Evolutionary conservation across 352 stramenopile genomes (phyloP), one percentile per base, ranked within the genome.

Genomic region (Phytophthora pinifolia): DNA sequence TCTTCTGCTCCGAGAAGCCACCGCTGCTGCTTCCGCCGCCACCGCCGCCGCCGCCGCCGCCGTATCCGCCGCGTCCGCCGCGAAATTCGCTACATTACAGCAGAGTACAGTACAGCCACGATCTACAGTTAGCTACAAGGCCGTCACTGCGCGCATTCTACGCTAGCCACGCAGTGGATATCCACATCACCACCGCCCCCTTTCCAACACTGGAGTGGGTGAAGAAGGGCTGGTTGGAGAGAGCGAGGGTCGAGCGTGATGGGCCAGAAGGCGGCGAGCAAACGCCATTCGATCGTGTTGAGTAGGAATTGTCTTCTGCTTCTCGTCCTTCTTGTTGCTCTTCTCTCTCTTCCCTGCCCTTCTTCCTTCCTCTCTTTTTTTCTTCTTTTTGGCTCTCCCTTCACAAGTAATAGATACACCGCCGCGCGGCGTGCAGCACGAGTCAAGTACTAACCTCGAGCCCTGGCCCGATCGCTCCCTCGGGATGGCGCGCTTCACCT

Each of bases 401-500:
- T 41, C 22, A 27, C 52, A 56, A 54, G 57, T 67, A 51, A 65
- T 68, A 69, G 54, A 53, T 50, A 54, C 59, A 65, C 58, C 55
- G 49, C 55, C 56, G 49, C 45, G 37, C 44, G 41, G 39, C 43
- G 62, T 56, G 54, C 48, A 34, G 42, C 31, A 39, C 32, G 36
- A 38, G n/a, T 52, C 12, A 38, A 64, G 49, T 83, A 89, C 81
- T 89, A 88, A 88, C 76, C 81, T 91, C 79, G 79, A 63, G 31
- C 69, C 71, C 36, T 58, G 62, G 15, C 76, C 74, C 35, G 85
- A 81, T 58, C 76, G 89, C 80, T 93, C 86, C 62, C 89, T 83
- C 48, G 79, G 88, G 53, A 98, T 92, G 29, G 91, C 91, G 47
- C 84, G 72, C 73, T 98, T 98, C 37, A 98, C 90, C 73, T 98